Conservation (phyloP, 805 yeast genomes). For the Maudiozyma serrabonitensis region DNA sequence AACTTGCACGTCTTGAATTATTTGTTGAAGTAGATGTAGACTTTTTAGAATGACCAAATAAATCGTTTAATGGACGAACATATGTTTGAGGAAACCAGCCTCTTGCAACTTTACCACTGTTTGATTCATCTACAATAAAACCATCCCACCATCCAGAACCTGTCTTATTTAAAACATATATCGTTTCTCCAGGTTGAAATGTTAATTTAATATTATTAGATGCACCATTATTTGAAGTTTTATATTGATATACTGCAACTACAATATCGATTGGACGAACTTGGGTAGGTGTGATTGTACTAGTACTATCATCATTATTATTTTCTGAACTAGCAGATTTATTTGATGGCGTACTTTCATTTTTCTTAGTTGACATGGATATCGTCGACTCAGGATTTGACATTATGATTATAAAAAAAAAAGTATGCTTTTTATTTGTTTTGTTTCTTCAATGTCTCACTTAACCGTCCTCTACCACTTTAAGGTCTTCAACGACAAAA, state of each 20-base stretch:
- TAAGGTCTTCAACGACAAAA: too few relatives aligned
- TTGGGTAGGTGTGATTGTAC: neutral
- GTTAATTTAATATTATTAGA: conserved; percentile 9
- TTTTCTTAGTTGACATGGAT: too few relatives aligned
- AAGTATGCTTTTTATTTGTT: too few relatives aligned
- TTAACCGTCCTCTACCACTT: too few relatives aligned
- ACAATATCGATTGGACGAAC: conserved; percentile 9
- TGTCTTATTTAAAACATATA: conserved; percentile 57
- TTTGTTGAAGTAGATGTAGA: conserved; percentile 1
- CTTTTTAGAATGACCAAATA: neutral
- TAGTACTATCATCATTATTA: neutral
- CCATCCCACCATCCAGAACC: conserved; percentile 89
- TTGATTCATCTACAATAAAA: conserved; percentile 26
- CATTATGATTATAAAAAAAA: too few relatives aligned
- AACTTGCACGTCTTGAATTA: conserved; percentile 14
- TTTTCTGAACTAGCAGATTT: neutral
- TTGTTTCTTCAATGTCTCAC: too few relatives aligned
- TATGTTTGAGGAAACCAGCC: conserved; percentile 83
- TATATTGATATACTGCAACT: conserved; percentile 9
- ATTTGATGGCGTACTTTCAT: too few relatives aligned
- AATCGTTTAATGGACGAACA: conserved; percentile 14
- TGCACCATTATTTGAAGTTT: neutral
- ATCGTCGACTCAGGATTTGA: too few relatives aligned
- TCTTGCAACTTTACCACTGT: conserved; percentile 33
- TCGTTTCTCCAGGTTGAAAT: conserved; percentile 48